Evolutionary conservation across 305 asterid genomes (phyloP).

Genomic region (Solanum hybrid): DNA sequence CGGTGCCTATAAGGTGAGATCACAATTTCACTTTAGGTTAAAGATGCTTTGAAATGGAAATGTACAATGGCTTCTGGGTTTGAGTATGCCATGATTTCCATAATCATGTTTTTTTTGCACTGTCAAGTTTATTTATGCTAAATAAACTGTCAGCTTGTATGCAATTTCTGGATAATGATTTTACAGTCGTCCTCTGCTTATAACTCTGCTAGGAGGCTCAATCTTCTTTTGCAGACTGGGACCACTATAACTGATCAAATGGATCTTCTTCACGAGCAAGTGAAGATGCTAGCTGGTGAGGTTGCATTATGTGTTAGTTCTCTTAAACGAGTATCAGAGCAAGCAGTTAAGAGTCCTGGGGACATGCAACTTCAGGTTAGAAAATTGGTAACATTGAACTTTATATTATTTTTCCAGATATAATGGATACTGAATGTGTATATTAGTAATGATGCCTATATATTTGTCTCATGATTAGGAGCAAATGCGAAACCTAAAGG

Average conservation of each 20-base stretch:
- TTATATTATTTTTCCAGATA: not conserved
- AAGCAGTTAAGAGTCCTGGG: slow-evolving; percentile 51
- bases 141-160: not conserved
- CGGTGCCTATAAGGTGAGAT: not conserved
- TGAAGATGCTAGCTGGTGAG: slow-evolving; percentile 84
- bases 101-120: not conserved
- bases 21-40: not conserved
- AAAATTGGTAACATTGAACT: not conserved
- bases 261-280: slow-evolving; percentile 79
- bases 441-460: slow-evolving; percentile 7
- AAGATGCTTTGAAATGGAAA: not conserved
- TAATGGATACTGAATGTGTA: slow-evolving; percentile 1
- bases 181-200: not conserved
- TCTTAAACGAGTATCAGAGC: slow-evolving; percentile 62
- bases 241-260: slow-evolving; percentile 80
- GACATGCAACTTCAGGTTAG: slow-evolving; percentile 56
- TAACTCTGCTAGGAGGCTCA: slow-evolving; percentile 4
- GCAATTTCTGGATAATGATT: slow-evolving; percentile 1
- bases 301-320: slow-evolving; percentile 73
- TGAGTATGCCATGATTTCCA: not conserved
- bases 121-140: not conserved
- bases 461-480: slow-evolving; percentile 37
- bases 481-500: slow-evolving; percentile 48
- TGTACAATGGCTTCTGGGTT: not conserved
- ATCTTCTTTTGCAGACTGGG: slow-evolving; percentile 52